Evolutionary conservation across 768 basidiomycete species (phyloP).

Genomic region (Lactarius pseudohatsudake): DNA sequence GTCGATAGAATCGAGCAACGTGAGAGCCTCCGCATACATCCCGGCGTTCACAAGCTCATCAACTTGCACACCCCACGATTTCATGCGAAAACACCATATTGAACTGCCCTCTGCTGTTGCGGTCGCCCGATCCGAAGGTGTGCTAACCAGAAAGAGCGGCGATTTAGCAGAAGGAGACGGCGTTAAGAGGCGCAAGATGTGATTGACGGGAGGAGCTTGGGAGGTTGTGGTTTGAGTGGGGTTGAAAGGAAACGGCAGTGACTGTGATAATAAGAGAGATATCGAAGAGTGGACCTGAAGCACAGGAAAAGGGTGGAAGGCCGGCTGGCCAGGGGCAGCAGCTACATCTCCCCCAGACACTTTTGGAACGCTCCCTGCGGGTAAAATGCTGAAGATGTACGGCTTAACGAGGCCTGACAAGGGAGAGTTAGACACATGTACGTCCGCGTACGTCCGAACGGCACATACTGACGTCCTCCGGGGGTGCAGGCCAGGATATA

Average conservation of each 20-base stretch:
- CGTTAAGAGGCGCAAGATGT: constrained; percentile 64
- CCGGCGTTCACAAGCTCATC: constrained; percentile 76
- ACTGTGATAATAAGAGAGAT: constrained; percentile 60
- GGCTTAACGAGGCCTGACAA: constrained; percentile 67
- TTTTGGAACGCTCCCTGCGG: constrained; percentile 57
- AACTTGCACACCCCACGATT: constrained; percentile 75
- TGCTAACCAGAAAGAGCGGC: constrained; percentile 62
- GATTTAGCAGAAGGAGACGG: constrained; percentile 53
- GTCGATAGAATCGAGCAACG: constrained; percentile 71
- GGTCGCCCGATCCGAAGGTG: constrained; percentile 68
- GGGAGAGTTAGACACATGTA: constrained; percentile 14
- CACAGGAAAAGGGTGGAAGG: constrained; percentile 54
- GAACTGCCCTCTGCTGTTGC: constrained; percentile 70
- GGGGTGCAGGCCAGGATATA: constrained; percentile 76
- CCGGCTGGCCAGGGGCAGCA: constrained; percentile 36
- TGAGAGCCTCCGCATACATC: constrained; percentile 75
- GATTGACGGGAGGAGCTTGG: constrained; percentile 37
- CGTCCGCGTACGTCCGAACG: neutral
- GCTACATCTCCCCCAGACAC: constrained; percentile 29
- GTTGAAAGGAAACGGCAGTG: constrained; percentile 60
- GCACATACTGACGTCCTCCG: constrained; percentile 70
- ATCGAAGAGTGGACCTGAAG: constrained; percentile 72
- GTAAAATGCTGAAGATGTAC: constrained; percentile 74
- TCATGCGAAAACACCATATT: constrained; percentile 75
- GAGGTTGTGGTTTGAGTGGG: constrained; percentile 36